These are phyloP conservation scores for Beauveria pseudobassiana DNA, from an alignment of 2,329 filamentous ascomycete species.

Conservation along the genomic window DNA sequence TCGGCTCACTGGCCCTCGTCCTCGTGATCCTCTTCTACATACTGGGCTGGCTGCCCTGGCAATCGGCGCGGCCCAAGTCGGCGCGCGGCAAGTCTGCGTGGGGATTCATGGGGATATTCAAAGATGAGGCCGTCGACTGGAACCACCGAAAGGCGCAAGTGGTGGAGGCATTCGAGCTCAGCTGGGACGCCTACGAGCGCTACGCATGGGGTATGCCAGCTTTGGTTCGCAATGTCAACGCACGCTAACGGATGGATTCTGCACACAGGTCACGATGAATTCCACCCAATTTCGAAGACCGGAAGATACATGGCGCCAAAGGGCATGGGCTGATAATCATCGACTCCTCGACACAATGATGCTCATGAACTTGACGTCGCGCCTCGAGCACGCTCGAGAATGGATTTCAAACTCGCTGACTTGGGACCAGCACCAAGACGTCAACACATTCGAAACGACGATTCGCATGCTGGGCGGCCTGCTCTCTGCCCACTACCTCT, in stretches of 20 bases:
- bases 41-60: slow-evolving; percentile 51
- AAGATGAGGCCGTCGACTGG: slow-evolving; percentile 59
- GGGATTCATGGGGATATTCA: slow-evolving; percentile 50
- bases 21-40: slow-evolving; percentile 61
- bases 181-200: slow-evolving; percentile 87
- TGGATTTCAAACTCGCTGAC: slow-evolving; percentile 78
- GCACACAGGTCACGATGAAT: slow-evolving; percentile 68
- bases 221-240: not conserved
- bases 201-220: slow-evolving; percentile 76
- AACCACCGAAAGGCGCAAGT: slow-evolving; percentile 68
- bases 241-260: not conserved
- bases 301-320: slow-evolving; percentile 79
- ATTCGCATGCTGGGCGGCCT: slow-evolving; percentile 95
- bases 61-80: slow-evolving; percentile 29
- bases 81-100: slow-evolving; percentile 34
- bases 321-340: slow-evolving; percentile 96
- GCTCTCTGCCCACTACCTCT: slow-evolving; percentile 91
- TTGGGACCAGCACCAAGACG: slow-evolving; percentile 89
- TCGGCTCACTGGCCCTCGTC: slow-evolving; percentile 43
- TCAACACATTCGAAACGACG: slow-evolving; percentile 96
- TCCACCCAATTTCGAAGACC: slow-evolving; percentile 71
- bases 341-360: slow-evolving; percentile 96
- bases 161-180: slow-evolving; percentile 81
- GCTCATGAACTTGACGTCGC: slow-evolving; percentile 90
- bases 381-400: slow-evolving; percentile 74